Evolutionary conservation across 1,284 basidiomycete genomes (phyloP), one percentile per base, ranked within the genome.

Genomic region (Kwoniella shivajii): DNA sequence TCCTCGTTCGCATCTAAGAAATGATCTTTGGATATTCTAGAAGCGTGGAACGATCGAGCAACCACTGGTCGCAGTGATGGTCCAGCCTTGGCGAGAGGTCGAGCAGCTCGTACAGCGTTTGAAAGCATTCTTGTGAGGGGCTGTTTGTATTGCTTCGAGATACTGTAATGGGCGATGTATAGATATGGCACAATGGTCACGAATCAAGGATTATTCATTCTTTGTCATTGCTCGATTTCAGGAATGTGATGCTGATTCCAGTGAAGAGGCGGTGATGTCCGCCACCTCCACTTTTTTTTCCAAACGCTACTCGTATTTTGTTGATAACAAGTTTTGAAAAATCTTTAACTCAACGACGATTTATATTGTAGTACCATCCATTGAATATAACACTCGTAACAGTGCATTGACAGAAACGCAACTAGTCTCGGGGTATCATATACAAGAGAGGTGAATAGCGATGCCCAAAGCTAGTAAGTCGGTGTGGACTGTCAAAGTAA

Each of bases 381-480:
- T n/a, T n/a, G n/a, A n/a, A n/a, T n/a, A n/a, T n/a, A n/a, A n/a
- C n/a, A n/a, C n/a, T n/a, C n/a, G n/a, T n/a, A n/a, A n/a, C n/a
- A n/a, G n/a, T n/a, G n/a, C n/a, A n/a, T n/a, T n/a, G n/a, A n/a
- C n/a, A n/a, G n/a, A n/a, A n/a, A n/a, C n/a, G n/a, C n/a, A n/a
- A n/a, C n/a, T n/a, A n/a, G n/a, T n/a, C n/a, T n/a, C n/a, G n/a
- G n/a, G n/a, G n/a, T n/a, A n/a, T n/a, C n/a, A n/a, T n/a, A n/a
- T n/a, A n/a, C n/a, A n/a, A n/a, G n/a, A n/a, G n/a, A n/a, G n/a
- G n/a, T 38, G 49, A 5, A 9, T 39, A 38, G 22, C 27, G 11
- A 74, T 74, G 72, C 72, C 72, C 3, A 74, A 74, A 66, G 68
- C 72, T 20, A 66, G 72, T 74, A 50, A 60, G 72, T 38, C 22